phyloP scores from a whole-genome alignment of 345 rosid species.

The Populus tremula region DNA sequence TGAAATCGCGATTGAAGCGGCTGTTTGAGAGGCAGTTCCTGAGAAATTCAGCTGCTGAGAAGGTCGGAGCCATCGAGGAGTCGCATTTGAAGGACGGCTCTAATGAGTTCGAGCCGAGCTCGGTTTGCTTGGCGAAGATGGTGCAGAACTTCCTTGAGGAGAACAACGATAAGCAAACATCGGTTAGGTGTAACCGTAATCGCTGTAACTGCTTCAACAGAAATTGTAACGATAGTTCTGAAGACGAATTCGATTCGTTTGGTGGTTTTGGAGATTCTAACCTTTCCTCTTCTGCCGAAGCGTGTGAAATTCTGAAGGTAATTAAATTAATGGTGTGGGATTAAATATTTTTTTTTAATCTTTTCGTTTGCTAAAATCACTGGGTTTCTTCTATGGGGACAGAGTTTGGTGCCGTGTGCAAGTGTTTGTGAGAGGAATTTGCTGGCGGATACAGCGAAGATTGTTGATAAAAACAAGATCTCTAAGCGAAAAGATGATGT shows the following conservation, averaged over 20 bases:
- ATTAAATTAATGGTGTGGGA: not conserved
- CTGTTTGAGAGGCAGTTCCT: constrained; percentile 81
- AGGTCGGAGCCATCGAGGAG: constrained; percentile 35
- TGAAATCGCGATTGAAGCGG: constrained; percentile 74
- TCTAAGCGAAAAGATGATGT: constrained; percentile 53
- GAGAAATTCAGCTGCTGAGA: constrained; percentile 45
- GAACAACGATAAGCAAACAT: constrained; percentile 46
- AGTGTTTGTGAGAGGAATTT: constrained; percentile 57
- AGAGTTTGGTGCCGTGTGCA: constrained; percentile 63
- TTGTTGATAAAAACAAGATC: constrained; percentile 66
- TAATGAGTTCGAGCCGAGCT: constrained; percentile 72
- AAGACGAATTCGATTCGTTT: constrained; percentile 53
- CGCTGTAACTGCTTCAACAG: constrained; percentile 69
- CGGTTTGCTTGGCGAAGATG: constrained; percentile 67
- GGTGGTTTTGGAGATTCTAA: constrained; percentile 31
- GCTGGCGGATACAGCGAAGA: constrained; percentile 57
- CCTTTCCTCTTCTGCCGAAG: constrained; percentile 39
- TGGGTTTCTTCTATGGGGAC: not conserved
- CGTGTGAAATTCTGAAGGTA: constrained; percentile 69
- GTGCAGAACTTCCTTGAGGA: constrained; percentile 78
- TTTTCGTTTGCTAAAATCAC: not conserved
- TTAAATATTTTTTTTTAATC: not conserved
- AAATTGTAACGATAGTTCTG: constrained; percentile 64
- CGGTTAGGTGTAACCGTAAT: constrained; percentile 39
- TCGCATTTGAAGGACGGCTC: constrained; percentile 36